phyloP scores from a whole-genome alignment of 2,329 filamentous ascomycete species.

The Aureobasidium uvarum region DNA sequence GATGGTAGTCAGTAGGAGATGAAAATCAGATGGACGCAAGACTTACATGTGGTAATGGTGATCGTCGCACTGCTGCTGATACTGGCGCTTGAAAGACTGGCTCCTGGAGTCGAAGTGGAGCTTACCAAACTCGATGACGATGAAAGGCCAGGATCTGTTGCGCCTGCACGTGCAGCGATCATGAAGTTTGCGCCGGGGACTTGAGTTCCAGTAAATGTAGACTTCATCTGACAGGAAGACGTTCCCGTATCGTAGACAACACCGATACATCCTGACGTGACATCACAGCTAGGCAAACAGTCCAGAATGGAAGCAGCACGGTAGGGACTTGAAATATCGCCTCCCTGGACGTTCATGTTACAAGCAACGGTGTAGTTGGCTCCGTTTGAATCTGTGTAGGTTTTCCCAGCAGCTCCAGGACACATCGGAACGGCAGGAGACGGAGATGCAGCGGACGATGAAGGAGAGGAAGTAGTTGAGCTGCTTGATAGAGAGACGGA shows the following conservation, averaged over 20 bases:
- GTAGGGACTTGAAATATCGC: slow-evolving; percentile 29
- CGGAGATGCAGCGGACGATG: not conserved
- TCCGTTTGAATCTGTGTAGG: slow-evolving; percentile 30
- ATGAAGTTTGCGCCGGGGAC: not conserved
- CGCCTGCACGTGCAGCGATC: not conserved
- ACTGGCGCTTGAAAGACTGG: not conserved
- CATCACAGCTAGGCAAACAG: slow-evolving; percentile 31
- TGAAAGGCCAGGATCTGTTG: not conserved
- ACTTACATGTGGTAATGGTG: slow-evolving; percentile 24
- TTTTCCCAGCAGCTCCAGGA: slow-evolving; percentile 29
- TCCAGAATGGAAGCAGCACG: slow-evolving; percentile 28
- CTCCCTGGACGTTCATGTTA: slow-evolving; percentile 29
- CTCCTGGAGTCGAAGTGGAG: not conserved
- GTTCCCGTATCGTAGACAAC: slow-evolving; percentile 28
- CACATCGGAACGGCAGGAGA: slow-evolving; percentile 27
- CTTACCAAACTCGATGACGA: not conserved
- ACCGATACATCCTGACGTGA: slow-evolving; percentile 30
- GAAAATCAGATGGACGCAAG: no score
- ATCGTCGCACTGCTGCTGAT: slow-evolving; percentile 6
- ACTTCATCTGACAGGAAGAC: slow-evolving; percentile 32
- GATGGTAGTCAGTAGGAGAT: not conserved
- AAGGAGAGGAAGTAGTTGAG: not conserved
- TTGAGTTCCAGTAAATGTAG: slow-evolving; percentile 29
- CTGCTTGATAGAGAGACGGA: not conserved
- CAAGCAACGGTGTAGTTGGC: slow-evolving; percentile 31